phyloP scores from a whole-genome alignment of 768 basidiomycete genomes.

The Lactifluus subvellereus region DNA sequence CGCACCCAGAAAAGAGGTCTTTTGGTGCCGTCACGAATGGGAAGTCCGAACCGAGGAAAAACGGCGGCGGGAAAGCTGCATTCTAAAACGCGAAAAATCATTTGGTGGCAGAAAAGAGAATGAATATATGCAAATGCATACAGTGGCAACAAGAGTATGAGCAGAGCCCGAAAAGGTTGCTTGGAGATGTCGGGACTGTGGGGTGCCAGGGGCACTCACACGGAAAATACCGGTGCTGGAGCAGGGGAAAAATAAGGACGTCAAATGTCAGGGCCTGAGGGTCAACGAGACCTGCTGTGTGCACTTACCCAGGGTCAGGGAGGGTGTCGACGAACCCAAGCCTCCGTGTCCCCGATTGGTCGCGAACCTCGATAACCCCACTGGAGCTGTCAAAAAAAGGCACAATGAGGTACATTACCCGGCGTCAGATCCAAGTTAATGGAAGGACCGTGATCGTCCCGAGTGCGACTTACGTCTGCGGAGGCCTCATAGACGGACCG shows the following conservation, averaged over 20 bases:
- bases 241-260: not conserved
- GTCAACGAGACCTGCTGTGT: too few relatives aligned
- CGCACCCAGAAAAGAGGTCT: not conserved
- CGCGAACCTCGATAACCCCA: constrained; percentile 2
- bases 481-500: not conserved
- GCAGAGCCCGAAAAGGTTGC: not conserved
- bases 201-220: not conserved
- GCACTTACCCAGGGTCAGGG: not conserved
- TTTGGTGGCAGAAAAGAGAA: not conserved
- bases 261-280: not conserved
- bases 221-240: not conserved
- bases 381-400: not conserved
- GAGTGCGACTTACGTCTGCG: not conserved
- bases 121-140: not conserved
- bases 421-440: not conserved
- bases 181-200: not conserved
- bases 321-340: not conserved
- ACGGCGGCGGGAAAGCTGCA: not conserved
- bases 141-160: not conserved
- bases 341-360: not conserved
- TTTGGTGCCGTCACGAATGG: not conserved
- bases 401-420: too few relatives aligned
- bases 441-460: too few relatives aligned
- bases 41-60: constrained; percentile 1
- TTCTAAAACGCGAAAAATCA: not conserved